Percentiles rank a stretch among this genome's conserved stretches.
Evolutionary conservation across 768 basidiomycete genomes (phyloP).

Genomic region (Amanita pseudoporphyria): DNA sequence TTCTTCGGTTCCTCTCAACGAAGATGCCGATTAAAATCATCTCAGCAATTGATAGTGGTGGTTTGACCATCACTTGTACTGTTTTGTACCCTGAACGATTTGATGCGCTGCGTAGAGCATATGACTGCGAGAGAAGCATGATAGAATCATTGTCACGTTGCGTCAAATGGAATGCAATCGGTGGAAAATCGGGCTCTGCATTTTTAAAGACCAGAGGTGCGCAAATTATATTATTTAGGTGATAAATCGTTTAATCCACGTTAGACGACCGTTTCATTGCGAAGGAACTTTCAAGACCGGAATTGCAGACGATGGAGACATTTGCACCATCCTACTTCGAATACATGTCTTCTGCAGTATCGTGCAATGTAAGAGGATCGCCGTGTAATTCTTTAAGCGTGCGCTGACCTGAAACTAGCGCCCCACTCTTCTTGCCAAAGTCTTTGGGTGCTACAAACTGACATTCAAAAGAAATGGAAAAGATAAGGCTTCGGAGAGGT

Average conservation of each 20-base stretch:
- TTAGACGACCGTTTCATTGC: conserved; percentile 97
- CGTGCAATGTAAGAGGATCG: conserved; percentile 54
- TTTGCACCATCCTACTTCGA: conserved; percentile 98
- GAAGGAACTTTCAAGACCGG: conserved; percentile 86
- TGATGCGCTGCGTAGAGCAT: conserved; percentile 84
- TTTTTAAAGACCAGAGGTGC: conserved; percentile 92
- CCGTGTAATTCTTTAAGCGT: conserved; percentile 1
- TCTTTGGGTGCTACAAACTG: conserved; percentile 94
- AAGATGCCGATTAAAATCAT: neutral
- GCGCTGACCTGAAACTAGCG: conserved; percentile 40
- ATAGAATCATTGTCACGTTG: conserved; percentile 90
- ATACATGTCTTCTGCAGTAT: conserved; percentile 93
- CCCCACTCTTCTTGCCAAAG: conserved; percentile 90
- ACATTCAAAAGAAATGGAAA: conserved; percentile 77
- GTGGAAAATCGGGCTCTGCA: conserved; percentile 94
- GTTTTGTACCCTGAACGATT: conserved; percentile 97
- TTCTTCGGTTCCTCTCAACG: conserved; percentile 5
- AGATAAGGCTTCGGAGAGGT: conserved; percentile 53
- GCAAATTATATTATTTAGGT: conserved; percentile 7
- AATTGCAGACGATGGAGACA: conserved; percentile 90
- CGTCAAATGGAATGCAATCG: conserved; percentile 91
- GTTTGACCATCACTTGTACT: conserved; percentile 85
- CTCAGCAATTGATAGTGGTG: conserved; percentile 83
- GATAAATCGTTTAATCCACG: conserved; percentile 7
- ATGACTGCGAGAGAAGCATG: conserved; percentile 91